Evolutionary conservation across 2,329 filamentous ascomycete genomes (phyloP), one percentile per base, ranked within the genome.

Genomic region (Samsoniella hepiali): DNA sequence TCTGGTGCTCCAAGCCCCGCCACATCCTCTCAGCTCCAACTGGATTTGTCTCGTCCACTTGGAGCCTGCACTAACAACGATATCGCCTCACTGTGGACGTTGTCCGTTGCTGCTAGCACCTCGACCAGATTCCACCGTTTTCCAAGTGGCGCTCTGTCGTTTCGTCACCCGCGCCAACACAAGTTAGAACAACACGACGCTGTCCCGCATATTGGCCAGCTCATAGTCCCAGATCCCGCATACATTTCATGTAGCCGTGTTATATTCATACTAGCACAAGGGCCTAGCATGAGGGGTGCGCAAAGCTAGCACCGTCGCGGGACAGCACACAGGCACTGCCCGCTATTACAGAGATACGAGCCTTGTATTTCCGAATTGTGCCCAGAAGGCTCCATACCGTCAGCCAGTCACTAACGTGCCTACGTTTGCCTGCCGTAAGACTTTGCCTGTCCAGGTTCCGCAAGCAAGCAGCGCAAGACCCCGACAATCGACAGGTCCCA

Each of bases 141-240:
- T 34, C 49, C 38, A 44, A 34, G 32, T 50, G 36, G 56, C 42
- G 58, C 36, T 32, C 27, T 54, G 47, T 49, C 32, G 38, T 61
- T 44, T 45, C n/a, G 29, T 45, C 44, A 36, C 49, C 49, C 29
- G 36, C 58, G 38, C 58, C 47, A 53, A 34, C 58, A 54, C 42
- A 17, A 40, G 58, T 44, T 54, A 54, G 58, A 45, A 54, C 38
- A 61, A 45, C 17, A 36, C 58, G 47, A 60, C 38, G n/a, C 38
- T 51, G 58, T 54, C 36, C 49, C 38, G 47, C 58, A 45, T 61
- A n/a, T 54, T 42, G 38, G 47, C 49, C 58, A 61, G 49, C 36
- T 54, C 58, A 61, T 53, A 27, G 57, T 34, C 22, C 45, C 45
- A 34, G 45, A 50, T 34, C 15, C 57, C 57, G 57, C 57, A 51